Percentiles rank a stretch among this genome's conserved stretches.
Evolutionary conservation across 371 early-diverging fungal species (phyloP).

Genomic region (Mortierella sp.): DNA sequence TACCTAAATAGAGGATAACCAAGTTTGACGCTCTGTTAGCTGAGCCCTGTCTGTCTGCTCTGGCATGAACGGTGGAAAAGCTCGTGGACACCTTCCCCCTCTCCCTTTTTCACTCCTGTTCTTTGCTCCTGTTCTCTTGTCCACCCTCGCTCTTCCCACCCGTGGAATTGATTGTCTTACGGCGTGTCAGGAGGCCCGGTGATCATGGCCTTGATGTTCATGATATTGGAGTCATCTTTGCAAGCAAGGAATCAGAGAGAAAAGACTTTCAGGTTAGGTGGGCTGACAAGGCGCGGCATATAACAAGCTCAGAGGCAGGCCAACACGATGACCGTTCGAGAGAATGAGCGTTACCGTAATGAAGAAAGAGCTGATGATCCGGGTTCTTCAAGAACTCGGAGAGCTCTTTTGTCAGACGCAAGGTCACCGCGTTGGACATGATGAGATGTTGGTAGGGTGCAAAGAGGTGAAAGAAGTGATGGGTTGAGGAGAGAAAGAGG

Average conservation of each 20-base stretch:
- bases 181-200: slow-evolving; percentile 64
- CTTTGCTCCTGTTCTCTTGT: neutral
- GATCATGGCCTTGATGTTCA: slow-evolving; percentile 66
- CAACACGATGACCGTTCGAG: neutral
- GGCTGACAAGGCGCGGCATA: too few relatives aligned
- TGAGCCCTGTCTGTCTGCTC: too few relatives aligned
- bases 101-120: neutral
- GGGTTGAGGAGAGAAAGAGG: neutral
- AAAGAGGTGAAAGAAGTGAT: neutral
- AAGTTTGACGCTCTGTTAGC: too few relatives aligned
- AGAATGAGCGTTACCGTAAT: slow-evolving; percentile 28
- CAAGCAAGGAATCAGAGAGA: neutral
- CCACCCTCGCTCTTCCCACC: neutral
- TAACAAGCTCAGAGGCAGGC: neutral
- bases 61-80: too few relatives aligned
- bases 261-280: neutral
- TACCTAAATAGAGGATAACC: slow-evolving; percentile 22
- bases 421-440: slow-evolving; percentile 51
- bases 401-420: slow-evolving; percentile 47
- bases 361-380: slow-evolving; percentile 58
- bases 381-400: slow-evolving; percentile 54
- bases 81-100: too few relatives aligned
- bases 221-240: slow-evolving; percentile 61
- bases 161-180: slow-evolving; percentile 48
- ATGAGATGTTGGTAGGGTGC: neutral